Percentiles rank a stretch among this genome's conserved stretches.
Evolutionary conservation across 129 eudicot genomes (phyloP).

Genomic region (Mikania micrantha): DNA sequence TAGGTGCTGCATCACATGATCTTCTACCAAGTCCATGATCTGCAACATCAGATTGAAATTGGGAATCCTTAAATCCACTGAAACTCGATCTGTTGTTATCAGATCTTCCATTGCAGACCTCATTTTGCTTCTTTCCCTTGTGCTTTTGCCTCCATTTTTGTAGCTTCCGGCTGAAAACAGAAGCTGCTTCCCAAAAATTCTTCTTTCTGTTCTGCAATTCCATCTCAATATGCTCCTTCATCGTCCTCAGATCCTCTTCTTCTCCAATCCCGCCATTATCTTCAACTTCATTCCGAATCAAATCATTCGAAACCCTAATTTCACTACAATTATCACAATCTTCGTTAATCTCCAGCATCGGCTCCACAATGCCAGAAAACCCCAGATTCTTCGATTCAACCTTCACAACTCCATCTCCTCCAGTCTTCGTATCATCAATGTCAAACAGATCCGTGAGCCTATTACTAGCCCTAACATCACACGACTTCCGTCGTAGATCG

Average conservation of each 20-base stretch:
- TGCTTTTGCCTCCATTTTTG: conserved; percentile 60
- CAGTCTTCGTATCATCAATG: conserved; percentile 23
- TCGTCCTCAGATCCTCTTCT: conserved; percentile 50
- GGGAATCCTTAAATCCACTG: conserved; percentile 11
- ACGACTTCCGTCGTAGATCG: conserved; percentile 64
- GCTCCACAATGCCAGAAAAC: conserved; percentile 25
- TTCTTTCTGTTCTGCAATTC: conserved; percentile 38
- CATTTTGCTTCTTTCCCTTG: conserved; percentile 29
- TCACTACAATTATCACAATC: background rate
- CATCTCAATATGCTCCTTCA: conserved; percentile 85
- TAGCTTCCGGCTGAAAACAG: conserved; percentile 53
- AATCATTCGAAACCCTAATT: conserved; percentile 30
- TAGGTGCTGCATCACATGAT: conserved; percentile 64
- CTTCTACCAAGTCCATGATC: conserved; percentile 52
- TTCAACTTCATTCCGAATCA: conserved; percentile 11
- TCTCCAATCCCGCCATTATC: conserved; percentile 30
- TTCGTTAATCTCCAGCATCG: conserved; percentile 15
- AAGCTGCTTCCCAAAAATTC: conserved; percentile 52
- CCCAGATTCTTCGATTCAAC: conserved; percentile 65
- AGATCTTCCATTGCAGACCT: background rate
- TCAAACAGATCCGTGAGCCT: conserved; percentile 27
- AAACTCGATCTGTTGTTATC: background rate
- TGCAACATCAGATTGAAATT: conserved; percentile 34
- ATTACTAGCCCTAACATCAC: conserved; percentile 40
- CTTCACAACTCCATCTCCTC: conserved; percentile 18